These are phyloP conservation scores for Aspergillus hancockii DNA, from an alignment of 495 filamentous ascomycete species.

Conservation along the genomic window DNA sequence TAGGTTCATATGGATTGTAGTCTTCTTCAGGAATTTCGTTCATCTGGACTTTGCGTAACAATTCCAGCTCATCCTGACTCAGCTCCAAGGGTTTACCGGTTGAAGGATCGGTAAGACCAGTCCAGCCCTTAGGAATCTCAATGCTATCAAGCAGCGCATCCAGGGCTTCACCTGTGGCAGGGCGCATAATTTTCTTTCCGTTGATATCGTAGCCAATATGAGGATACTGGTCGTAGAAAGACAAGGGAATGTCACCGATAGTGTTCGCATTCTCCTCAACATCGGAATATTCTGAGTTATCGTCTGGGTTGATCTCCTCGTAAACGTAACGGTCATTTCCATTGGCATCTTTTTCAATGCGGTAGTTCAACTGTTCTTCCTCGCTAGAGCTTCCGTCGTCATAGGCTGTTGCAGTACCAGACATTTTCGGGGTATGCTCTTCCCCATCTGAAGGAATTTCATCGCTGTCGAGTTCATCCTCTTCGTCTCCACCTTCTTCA, in stretches of 20 bases:
- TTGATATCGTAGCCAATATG: constrained; percentile 99
- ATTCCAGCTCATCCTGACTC: constrained; percentile 83
- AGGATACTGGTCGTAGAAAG: constrained; percentile 95
- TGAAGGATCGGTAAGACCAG: constrained; percentile 86
- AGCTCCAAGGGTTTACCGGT: constrained; percentile 91
- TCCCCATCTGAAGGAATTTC: constrained; percentile 53
- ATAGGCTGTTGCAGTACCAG: constrained; percentile 22
- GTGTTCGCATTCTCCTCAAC: constrained; percentile 79
- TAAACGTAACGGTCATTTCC: constrained; percentile 76
- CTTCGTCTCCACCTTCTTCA: constrained; percentile 40
- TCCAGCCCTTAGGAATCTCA: constrained; percentile 98
- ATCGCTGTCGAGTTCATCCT: constrained; percentile 51
- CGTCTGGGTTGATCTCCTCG: constrained; percentile 88
- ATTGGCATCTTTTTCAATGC: constrained; percentile 65
- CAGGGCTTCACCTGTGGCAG: constrained; percentile 88
- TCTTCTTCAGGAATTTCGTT: constrained; percentile 85
- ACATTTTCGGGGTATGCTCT: constrained; percentile 23
- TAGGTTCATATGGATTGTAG: constrained; percentile 90
- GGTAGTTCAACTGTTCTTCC: constrained; percentile 42
- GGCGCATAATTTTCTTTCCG: constrained; percentile 95
- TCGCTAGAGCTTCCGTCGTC: constrained; percentile 24
- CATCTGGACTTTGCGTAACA: constrained; percentile 85
- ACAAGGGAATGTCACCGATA: constrained; percentile 90
- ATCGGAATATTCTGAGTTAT: constrained; percentile 94
- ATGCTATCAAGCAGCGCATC: constrained; percentile 95